A percentile compares a stretch with the other conserved stretches of the same genome.
phyloP scores from a whole-genome alignment of 805 yeast species.

The Groenewaldozyma tartarivorans region DNA sequence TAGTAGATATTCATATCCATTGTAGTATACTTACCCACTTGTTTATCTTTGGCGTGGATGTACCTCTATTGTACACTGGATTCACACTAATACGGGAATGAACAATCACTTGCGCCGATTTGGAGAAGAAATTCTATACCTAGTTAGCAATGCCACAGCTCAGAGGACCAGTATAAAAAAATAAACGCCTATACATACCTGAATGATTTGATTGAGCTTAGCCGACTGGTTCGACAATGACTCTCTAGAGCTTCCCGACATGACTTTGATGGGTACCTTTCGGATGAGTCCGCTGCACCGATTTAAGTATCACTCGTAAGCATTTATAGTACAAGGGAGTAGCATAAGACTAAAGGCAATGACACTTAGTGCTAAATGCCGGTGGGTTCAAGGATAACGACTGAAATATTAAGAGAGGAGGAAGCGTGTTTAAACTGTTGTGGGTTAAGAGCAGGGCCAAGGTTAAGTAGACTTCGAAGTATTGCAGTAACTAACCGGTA shows the following conservation, averaged over 20 bases:
- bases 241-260: neutral
- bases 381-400: too few relatives aligned
- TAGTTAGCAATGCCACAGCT: neutral
- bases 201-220: slow-evolving; percentile 17
- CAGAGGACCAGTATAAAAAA: neutral
- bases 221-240: slow-evolving; percentile 2
- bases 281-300: too few relatives aligned
- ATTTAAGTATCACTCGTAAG: too few relatives aligned
- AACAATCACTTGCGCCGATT: slow-evolving; percentile 29
- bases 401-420: too few relatives aligned
- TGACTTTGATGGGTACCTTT: neutral
- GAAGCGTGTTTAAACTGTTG: too few relatives aligned
- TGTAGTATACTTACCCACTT: slow-evolving; percentile 15
- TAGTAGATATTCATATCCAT: neutral
- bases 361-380: too few relatives aligned
- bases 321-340: too few relatives aligned
- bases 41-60: slow-evolving; percentile 17
- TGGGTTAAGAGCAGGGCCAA: too few relatives aligned
- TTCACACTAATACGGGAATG: slow-evolving; percentile 22
- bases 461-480: too few relatives aligned
- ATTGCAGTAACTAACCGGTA: too few relatives aligned
- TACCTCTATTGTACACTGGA: slow-evolving; percentile 16
- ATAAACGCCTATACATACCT: slow-evolving; percentile 11
- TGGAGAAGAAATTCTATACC: slow-evolving; percentile 33
- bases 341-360: too few relatives aligned